Conservation (phyloP, 208 protist genomes). For the Leishmania lainsoni region DNA sequence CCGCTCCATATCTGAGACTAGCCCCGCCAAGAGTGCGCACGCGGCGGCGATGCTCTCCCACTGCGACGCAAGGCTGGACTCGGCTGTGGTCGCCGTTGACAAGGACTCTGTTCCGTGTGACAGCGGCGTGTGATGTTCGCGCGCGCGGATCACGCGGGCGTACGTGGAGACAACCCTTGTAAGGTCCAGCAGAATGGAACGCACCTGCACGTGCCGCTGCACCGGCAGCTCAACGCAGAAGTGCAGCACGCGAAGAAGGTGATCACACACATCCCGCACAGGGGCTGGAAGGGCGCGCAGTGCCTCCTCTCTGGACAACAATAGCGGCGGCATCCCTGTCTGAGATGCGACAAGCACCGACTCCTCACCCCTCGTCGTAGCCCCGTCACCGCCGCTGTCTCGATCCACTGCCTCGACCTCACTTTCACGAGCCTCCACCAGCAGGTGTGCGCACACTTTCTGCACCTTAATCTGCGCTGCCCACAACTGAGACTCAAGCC, state of each 20-base stretch:
- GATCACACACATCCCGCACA: slow-evolving; percentile 26
- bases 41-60: slow-evolving; percentile 40
- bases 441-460: slow-evolving; percentile 7
- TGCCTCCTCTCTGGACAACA: slow-evolving; percentile 14
- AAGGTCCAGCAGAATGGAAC: slow-evolving; percentile 63
- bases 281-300: slow-evolving; percentile 13
- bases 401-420: not conserved
- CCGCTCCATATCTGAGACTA: slow-evolving; percentile 69
- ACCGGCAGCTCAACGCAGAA: slow-evolving; percentile 43
- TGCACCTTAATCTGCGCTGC: slow-evolving; percentile 46
- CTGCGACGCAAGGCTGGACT: slow-evolving; percentile 22
- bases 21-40: slow-evolving; percentile 52
- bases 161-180: slow-evolving; percentile 40
- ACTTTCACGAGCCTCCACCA: slow-evolving; percentile 8
- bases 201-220: slow-evolving; percentile 71
- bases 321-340: not conserved
- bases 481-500: slow-evolving; percentile 58
- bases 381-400: not conserved
- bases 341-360: not conserved
- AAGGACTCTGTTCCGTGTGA: not conserved
- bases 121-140: not conserved
- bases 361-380: slow-evolving; percentile 1
- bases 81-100: not conserved
- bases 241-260: slow-evolving; percentile 54
- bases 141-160: slow-evolving; percentile 16